Evolutionary conservation across 2,329 filamentous ascomycete species (phyloP).

Genomic region (Elsinoe perseae): DNA sequence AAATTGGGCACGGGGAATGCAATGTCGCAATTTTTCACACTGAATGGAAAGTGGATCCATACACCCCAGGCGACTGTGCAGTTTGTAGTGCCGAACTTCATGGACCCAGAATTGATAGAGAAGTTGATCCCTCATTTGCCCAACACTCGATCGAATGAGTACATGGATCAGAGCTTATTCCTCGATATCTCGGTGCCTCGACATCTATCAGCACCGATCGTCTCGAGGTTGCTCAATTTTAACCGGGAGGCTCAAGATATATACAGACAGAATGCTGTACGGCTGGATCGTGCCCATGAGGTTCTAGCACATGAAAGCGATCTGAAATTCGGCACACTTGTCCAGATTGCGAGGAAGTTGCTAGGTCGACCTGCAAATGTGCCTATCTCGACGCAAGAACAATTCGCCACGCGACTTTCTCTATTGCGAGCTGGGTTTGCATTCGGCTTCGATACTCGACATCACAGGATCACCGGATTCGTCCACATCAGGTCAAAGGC

Average conservation of each 20-base stretch:
- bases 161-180: conserved; percentile 31
- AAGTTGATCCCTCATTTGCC: conserved; percentile 48
- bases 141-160: conserved; percentile 26
- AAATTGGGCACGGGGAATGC: conserved; percentile 27
- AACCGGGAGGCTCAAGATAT: conserved; percentile 38
- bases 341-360: conserved; percentile 40
- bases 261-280: conserved; percentile 40
- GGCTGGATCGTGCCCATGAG: conserved; percentile 44
- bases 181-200: conserved; percentile 39
- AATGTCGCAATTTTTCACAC: conserved; percentile 43
- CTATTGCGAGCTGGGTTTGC: conserved; percentile 53
- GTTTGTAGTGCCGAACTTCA: conserved; percentile 45
- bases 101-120: conserved; percentile 38
- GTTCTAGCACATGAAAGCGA: conserved; percentile 38
- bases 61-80: conserved; percentile 33
- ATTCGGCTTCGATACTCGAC: conserved; percentile 50
- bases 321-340: conserved; percentile 41
- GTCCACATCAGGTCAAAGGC: conserved; percentile 54
- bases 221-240: conserved; percentile 38
- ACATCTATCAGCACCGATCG: conserved; percentile 38
- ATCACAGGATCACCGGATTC: conserved; percentile 47
- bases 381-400: conserved; percentile 29
- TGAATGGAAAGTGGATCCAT: conserved; percentile 44
- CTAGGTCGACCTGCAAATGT: conserved; percentile 26
- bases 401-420: conserved; percentile 65